These are phyloP conservation scores for Protomyces lactucae-debilis DNA, from an alignment of 1,139 yeast genomes.

Conservation along the genomic window DNA sequence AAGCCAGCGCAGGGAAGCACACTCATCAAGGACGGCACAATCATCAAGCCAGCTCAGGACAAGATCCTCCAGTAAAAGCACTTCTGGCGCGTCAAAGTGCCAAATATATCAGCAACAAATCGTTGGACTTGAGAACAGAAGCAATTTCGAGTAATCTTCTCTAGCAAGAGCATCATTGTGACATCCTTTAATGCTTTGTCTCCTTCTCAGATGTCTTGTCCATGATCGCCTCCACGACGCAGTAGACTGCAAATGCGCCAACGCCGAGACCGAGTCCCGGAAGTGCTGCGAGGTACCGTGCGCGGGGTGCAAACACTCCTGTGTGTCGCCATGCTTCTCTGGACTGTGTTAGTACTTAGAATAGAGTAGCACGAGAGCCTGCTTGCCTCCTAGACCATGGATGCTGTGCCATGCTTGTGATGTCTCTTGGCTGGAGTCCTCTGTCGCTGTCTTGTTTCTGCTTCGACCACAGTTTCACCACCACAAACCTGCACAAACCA, in stretches of 20 bases:
- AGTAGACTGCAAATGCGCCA: conserved; percentile 66
- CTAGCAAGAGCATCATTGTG: no score
- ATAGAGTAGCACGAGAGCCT: no score
- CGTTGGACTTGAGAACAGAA: no score
- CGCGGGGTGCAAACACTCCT: conserved; percentile 69
- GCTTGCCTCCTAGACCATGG: conserved; percentile 5
- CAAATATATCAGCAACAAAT: no score
- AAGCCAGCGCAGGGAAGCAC: background rate
- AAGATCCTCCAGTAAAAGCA: no score
- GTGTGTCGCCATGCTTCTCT: conserved; percentile 93
- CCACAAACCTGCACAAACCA: no score
- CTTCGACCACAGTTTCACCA: no score
- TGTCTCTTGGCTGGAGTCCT: background rate
- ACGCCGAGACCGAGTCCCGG: conserved; percentile 82
- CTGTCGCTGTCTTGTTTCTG: no score
- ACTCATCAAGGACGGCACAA: no score
- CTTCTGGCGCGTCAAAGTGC: no score
- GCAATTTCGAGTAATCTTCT: no score
- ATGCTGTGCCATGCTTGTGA: background rate
- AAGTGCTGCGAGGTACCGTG: conserved; percentile 67
- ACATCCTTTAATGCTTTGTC: background rate
- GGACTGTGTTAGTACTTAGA: background rate
- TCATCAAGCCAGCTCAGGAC: no score
- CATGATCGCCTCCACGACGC: conserved; percentile 42
- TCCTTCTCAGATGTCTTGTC: conserved; percentile 1